Evolutionary conservation across 495 filamentous ascomycete genomes (phyloP).

Genomic region (Trichoderma erinaceum): DNA sequence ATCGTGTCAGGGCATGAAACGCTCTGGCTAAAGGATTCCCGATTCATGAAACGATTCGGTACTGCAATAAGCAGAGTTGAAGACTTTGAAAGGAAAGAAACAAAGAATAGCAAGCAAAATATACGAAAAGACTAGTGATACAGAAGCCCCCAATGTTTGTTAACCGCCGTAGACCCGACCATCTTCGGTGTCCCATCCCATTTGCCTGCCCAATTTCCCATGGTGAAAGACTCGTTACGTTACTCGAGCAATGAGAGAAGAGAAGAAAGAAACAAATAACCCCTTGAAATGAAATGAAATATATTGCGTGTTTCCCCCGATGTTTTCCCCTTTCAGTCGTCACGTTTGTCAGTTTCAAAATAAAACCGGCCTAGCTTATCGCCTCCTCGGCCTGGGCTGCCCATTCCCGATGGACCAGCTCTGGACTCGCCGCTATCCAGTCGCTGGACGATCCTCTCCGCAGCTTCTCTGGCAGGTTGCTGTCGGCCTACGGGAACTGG

Average conservation of each 20-base stretch:
- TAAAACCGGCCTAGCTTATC: slow-evolving; percentile 48
- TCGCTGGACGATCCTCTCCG: slow-evolving; percentile 51
- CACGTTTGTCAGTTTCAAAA: slow-evolving; percentile 44
- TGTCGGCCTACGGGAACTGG: slow-evolving; percentile 30
- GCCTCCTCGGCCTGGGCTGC: slow-evolving; percentile 32
- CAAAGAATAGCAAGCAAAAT: neutral
- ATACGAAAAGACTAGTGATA: neutral
- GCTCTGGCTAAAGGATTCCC: neutral
- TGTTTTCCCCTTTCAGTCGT: neutral
- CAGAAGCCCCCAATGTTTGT: slow-evolving; percentile 1
- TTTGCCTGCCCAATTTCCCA: slow-evolving; percentile 4
- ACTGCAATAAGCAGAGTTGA: neutral
- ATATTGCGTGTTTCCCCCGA: neutral
- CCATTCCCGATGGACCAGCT: slow-evolving; percentile 31
- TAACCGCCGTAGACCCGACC: neutral
- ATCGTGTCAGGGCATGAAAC: too few species aligned
- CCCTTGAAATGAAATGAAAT: neutral
- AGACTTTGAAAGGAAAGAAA: neutral
- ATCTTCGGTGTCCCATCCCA: neutral
- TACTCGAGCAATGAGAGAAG: neutral
- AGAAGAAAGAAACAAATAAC: neutral
- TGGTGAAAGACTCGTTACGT: neutral
- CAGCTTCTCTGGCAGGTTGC: slow-evolving; percentile 29
- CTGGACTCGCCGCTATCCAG: slow-evolving; percentile 37
- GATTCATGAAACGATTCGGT: neutral